Percentiles rank a stretch among this genome's conserved stretches.
Evolutionary conservation across 768 basidiomycete genomes (phyloP).

Genomic region (Clavulina sp.): DNA sequence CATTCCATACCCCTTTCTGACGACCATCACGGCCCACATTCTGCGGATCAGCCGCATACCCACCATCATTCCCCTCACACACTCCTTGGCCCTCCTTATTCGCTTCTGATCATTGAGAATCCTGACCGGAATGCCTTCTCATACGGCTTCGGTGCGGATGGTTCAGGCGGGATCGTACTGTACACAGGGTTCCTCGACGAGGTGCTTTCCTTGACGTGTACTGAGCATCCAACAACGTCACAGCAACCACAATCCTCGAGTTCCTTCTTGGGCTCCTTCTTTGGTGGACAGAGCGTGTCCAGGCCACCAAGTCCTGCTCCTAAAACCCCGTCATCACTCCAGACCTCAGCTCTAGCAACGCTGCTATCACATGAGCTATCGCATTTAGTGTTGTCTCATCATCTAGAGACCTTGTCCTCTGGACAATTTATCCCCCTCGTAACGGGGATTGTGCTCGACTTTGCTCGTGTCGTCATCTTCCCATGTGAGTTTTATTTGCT

Average conservation of each 20-base stretch:
- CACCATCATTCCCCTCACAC: constrained; percentile 33
- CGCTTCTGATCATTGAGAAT: constrained; percentile 74
- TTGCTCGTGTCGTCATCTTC: constrained; percentile 63
- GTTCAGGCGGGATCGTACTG: constrained; percentile 84
- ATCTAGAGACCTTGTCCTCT: constrained; percentile 80
- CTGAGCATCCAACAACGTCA: neutral
- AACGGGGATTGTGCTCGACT: constrained; percentile 57
- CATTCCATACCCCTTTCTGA: constrained; percentile 22
- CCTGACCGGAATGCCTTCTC: constrained; percentile 86
- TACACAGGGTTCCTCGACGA: constrained; percentile 89
- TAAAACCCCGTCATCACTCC: too few relatives aligned
- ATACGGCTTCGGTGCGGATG: constrained; percentile 85
- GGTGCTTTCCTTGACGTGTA: constrained; percentile 16
- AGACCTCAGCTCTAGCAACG: constrained; percentile 77
- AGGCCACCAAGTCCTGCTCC: too few relatives aligned
- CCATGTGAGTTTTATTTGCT: too few relatives aligned
- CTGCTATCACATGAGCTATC: constrained; percentile 88
- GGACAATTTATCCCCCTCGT: constrained; percentile 64
- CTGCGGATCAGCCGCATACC: constrained; percentile 13
- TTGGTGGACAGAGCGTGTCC: constrained; percentile 29
- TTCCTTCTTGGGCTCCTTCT: constrained; percentile 25
- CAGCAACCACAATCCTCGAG: constrained; percentile 3
- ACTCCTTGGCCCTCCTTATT: constrained; percentile 73
- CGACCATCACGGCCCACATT: constrained; percentile 12
- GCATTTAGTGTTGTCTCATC: constrained; percentile 79